phyloP scores from a whole-genome alignment of 192 early-diverging fungal genomes.

The Linnemannia zychae region DNA sequence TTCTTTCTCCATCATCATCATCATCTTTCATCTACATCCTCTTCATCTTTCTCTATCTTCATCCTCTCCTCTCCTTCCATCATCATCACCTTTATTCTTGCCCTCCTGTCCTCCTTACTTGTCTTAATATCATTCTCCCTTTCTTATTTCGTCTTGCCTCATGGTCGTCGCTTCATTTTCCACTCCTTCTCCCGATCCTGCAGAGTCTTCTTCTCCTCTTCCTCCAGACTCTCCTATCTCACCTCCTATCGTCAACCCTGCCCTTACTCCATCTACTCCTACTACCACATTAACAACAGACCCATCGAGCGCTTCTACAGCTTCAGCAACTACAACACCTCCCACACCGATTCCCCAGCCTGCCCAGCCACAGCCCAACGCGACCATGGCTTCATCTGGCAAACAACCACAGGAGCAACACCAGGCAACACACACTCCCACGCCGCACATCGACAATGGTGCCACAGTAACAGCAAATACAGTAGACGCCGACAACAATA shows the following conservation, averaged over 20 bases:
- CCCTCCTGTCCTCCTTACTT: too few species aligned
- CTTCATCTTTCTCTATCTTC: background rate
- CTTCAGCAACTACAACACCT: slow-evolving; percentile 6
- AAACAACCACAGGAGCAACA: background rate
- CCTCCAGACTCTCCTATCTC: background rate
- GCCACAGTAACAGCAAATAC: background rate
- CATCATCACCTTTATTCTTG: background rate
- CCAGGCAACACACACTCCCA: background rate
- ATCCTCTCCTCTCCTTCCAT: background rate
- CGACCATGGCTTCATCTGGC: slow-evolving; percentile 2
- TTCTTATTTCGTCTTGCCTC: background rate
- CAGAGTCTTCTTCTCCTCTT: background rate
- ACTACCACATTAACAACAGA: background rate
- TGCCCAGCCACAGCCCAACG: background rate
- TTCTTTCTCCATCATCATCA: background rate
- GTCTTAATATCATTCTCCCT: background rate
- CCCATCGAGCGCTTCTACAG: background rate
- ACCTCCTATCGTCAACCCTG: background rate
- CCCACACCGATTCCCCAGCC: slow-evolving; percentile 9
- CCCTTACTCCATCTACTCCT: slow-evolving; percentile 3
- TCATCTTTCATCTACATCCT: background rate
- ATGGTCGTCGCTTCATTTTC: background rate
- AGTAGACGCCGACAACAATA: background rate
- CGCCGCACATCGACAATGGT: background rate
- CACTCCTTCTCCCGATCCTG: background rate